Evolutionary conservation across 495 filamentous ascomycete genomes (phyloP), one percentile per base, ranked within the genome.

Genomic region (Hyaloscypha hepaticicola): DNA sequence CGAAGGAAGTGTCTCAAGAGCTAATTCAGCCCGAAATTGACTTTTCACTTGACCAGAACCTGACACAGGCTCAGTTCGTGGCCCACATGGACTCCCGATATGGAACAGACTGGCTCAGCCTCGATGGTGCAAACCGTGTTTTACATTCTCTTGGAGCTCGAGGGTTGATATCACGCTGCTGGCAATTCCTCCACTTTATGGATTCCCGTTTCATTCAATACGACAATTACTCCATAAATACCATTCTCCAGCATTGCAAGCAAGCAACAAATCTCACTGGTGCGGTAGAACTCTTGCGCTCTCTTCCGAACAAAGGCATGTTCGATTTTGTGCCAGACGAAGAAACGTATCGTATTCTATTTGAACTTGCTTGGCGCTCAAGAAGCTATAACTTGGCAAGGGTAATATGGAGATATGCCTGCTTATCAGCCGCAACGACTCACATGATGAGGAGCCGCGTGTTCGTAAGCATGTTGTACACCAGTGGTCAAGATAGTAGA

Each of bases 351-450:
- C 16, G 38, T n/a, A 61, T 58, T 49, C 50, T 71, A 0, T 71
- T 71, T 55, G 26, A 58, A 19, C n/a, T 66, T 5, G 69, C 66
- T n/a, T 67, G 64, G 64, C 29, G 38, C 12, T 22, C 34, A 5
- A 60, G 60, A 28, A 56, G 49, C 24, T 64, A 68, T 29, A 68
- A 66, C 52, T 21, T 71, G 1, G 66, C 63, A 8, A 45, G 63
- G 14, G 66, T 71, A 22, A 58, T 71, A 9, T 71, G 69, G 69
- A 65, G 53, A 61, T 71, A 71, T 53, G 66, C 69, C 19, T 71
- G 69, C 55, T 33, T 71, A 31, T 27, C 31, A 19, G 61, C 58
- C 14, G 29, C 41, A 1, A 68, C 66, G 33, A 64, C 41, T 16
- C 56, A 9, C 24, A 25, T 11, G 14, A 68, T 71, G 69, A 50